Conservation (phyloP, 495 filamentous ascomycete genomes). For the Aspergillus carlsbadensis region DNA sequence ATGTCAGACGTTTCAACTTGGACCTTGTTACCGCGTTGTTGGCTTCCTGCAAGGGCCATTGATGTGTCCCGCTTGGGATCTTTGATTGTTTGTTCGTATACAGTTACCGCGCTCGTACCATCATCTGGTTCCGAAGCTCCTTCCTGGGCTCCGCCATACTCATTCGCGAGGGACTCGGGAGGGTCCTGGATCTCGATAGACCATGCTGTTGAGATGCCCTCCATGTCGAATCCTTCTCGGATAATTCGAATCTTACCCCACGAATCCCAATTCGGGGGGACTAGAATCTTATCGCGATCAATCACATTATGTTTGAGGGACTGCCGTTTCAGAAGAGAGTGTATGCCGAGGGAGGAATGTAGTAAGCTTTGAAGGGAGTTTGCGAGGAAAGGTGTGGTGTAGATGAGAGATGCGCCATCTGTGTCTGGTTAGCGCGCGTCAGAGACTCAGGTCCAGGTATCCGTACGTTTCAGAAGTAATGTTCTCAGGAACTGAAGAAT, state of each 20-base stretch:
- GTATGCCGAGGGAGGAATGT: conserved; percentile 85
- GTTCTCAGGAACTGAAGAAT: conserved; percentile 87
- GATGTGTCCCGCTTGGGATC: conserved; percentile 63
- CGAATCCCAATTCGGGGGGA: conserved; percentile 97
- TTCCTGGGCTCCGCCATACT: conserved; percentile 21
- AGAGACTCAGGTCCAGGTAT: not conserved
- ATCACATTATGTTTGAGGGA: conserved; percentile 92
- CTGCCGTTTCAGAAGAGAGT: conserved; percentile 80
- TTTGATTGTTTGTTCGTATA: conserved; percentile 78
- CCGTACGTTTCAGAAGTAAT: conserved; percentile 78
- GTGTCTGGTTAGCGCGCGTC: conserved; percentile 22
- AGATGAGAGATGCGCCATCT: conserved; percentile 91
- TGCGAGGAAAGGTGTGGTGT: conserved; percentile 76
- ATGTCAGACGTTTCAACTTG: conserved; percentile 76
- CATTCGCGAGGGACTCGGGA: conserved; percentile 31
- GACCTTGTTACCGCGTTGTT: conserved; percentile 41
- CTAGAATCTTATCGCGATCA: conserved; percentile 89
- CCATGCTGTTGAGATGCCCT: conserved; percentile 82
- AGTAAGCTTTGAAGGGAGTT: conserved; percentile 79
- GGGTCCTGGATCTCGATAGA: conserved; percentile 71
- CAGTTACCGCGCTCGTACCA: conserved; percentile 57
- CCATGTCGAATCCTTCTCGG: conserved; percentile 91
- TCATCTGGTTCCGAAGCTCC: conserved; percentile 28
- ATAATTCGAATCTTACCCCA: conserved; percentile 97
- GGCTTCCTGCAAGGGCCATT: conserved; percentile 48